Evolutionary conservation across 2,329 filamentous ascomycete species (phyloP), one percentile per base, ranked within the genome.

Genomic region (Pseudogymnoascus sp.): DNA sequence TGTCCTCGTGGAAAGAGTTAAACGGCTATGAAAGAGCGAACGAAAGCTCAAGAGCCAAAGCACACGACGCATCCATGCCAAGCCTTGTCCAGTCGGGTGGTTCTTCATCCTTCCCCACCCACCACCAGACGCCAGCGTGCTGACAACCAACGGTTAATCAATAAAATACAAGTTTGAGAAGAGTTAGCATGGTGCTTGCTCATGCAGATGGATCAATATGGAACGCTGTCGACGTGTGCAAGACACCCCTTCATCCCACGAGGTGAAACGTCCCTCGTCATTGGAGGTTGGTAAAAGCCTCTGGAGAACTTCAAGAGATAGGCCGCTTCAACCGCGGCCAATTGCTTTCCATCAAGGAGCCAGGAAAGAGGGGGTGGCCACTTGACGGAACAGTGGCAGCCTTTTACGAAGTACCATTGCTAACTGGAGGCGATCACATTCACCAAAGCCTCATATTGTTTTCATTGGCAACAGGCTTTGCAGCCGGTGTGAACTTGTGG

Each of bases 401-500:
- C 23, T 18, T 52, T 52, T 52, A 3, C 41, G 41, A 48, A 15
- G 41, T 30, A 52, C 13, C 30, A 19, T 52, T 52, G 45, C 45
- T 52, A 26, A 52, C 45, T 30, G 19, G 45, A 52, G 26, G 45
- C 45, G 45, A 52, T 52, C 26, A 52, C n/a, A 28, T 23, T 28
- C n/a, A 7, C 8, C 23, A 28, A 7, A 28, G 41, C 41, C 41
- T 52, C 41, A 18, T 18, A 52, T 8, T 52, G 21, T 30, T 52
- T 52, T n/a, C 23, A 52, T 52, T 52, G 45, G 45, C 19, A 26
- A 52, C 45, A 52, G 26, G n/a, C 30, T 18, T 12, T 10, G 13
- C n/a, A 7, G n/a, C 45, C n/a, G 45, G 45, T 52, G 45, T 30
- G 45, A 52, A 52, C 23, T 30, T 52, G 45, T 52, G 45, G 45